Base-by-base conservation (phyloP, 495 filamentous ascomycete species). In the Podospora bellae-mahoneyi region DNA sequence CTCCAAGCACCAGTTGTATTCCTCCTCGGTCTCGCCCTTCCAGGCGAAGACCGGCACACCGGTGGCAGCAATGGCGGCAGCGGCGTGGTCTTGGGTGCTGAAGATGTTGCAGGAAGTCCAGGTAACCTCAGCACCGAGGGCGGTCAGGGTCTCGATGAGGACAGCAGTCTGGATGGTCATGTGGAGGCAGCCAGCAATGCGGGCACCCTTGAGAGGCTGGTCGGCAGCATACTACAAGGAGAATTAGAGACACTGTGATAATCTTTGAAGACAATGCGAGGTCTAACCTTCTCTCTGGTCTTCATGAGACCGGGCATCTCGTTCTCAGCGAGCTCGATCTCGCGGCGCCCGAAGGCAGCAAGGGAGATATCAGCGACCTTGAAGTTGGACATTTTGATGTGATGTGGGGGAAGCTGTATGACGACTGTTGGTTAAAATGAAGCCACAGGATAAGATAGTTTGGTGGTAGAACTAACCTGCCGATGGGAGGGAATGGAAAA, bases 131-230 rank as follows among this genome's bases (percentile, higher is more conserved):
- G 95, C 95, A 81, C 95, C 95, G 73, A 99, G 92, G 69, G 90
- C 84, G 74, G 85, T 89, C 77, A 99, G 89, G 65, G 96, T 99
- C 89, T 99, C 95, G 77, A 99, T 99, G 70, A 99, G 89, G 74
- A 99, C 95, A 69, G 95, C 95, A 70, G 95, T 99, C 86, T 99
- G 95, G 83, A 99, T 98, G 79, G 96, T 98, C 96, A 98, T 98
- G 89, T 99, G 95, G 74, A 99, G 85, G 82, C 95, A 99, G 78
- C 95, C 95, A 73, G 96, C 95, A 79, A 99, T 97, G 70, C 91
- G 88, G 76, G 83, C 80, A 80, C 94, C 95, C 72, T 88, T 89
- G 74, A 99, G 86, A 71, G 95, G 95, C 88, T 98, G 96, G 81
- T 97, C 96, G 60, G 80, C 77, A 74, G 90, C 91, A 78, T 99